These are phyloP conservation scores for Fragaria vesca DNA, from an alignment of 306 rosid species.

Conservation along the genomic window DNA sequence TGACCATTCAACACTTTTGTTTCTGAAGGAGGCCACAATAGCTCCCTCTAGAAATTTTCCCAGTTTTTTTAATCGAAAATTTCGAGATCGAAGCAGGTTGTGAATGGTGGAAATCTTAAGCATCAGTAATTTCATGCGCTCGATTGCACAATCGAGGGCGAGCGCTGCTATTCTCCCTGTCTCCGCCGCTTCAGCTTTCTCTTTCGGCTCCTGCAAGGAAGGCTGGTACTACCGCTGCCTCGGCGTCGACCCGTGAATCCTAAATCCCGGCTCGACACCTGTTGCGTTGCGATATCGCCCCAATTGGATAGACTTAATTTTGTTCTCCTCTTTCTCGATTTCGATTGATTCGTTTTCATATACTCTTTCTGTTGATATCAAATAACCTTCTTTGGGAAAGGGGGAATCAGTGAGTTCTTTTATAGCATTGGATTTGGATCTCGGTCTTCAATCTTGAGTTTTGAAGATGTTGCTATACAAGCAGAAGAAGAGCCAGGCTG, in stretches of 20 bases:
- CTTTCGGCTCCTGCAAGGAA: conserved; percentile 91
- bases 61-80: neutral
- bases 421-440: too few relatives aligned
- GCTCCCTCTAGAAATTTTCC: neutral
- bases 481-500: conserved; percentile 72
- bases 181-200: conserved; percentile 52
- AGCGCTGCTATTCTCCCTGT: conserved; percentile 74
- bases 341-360: neutral
- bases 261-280: too few relatives aligned
- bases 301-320: too few relatives aligned
- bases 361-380: neutral
- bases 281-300: too few relatives aligned
- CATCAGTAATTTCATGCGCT: conserved; percentile 67
- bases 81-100: conserved; percentile 36
- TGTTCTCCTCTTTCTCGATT: neutral
- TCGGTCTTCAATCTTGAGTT: neutral
- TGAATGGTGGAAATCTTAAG: conserved; percentile 93
- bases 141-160: conserved; percentile 63
- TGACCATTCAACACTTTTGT: neutral
- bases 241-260: conserved; percentile 70
- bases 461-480: conserved; percentile 65
- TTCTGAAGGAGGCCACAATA: neutral
- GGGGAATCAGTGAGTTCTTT: neutral
- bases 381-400: neutral
- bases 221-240: conserved; percentile 99